Base-by-base conservation (phyloP, 1,139 yeast genomes). In the Taphrina betulina region DNA sequence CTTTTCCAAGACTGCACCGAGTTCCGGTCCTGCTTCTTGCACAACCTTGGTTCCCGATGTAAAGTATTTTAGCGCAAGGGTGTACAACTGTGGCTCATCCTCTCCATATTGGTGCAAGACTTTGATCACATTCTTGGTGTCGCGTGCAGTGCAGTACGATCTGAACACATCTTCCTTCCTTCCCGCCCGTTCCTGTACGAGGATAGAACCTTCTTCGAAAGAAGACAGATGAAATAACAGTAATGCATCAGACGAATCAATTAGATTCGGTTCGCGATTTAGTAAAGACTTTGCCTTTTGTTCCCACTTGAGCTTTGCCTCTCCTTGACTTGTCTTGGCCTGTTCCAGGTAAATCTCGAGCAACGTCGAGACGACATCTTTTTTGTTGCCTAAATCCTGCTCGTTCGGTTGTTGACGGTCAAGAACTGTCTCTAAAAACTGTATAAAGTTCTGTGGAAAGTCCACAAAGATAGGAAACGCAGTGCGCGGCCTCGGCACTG, bases 401-500 rank as follows among this genome's bases (percentile, higher is more conserved):
- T 60, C 58, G n/a, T 57, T 56, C 5, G 52, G 57, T 2, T 29
- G 46, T 19, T 54, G 61, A 16, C 57, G 54, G 3, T 56, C 61
- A 26, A 60, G 57, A 17, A 96, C 88, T 0, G 97, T 96, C 67
- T 92, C 98, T 57, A 92, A 71, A 63, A 94, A 90, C n/a, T 87
- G 85, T 17, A 90, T 95, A 75, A 92, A 90, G 65, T 90, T 94
- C 65, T 83, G 79, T 0, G 95, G 89, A 66, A 85, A 88, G 64
- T 83, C 80, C 14, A 86, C 80, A 68, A 92, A 94, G 1, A 95
- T 81, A 1, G 95, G 82, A 67, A 89, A 94, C 1, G 92, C 86
- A 40, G 92, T 74, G 54, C 90, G 78, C 2, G 98, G 97, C 57
- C 82, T 78, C 1, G 99, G 98, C 1, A 97, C 36, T 24, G 33